Evolutionary conservation across 1,284 basidiomycete genomes (phyloP), one percentile per base, ranked within the genome.

Genomic region (Bjerkandera adusta): DNA sequence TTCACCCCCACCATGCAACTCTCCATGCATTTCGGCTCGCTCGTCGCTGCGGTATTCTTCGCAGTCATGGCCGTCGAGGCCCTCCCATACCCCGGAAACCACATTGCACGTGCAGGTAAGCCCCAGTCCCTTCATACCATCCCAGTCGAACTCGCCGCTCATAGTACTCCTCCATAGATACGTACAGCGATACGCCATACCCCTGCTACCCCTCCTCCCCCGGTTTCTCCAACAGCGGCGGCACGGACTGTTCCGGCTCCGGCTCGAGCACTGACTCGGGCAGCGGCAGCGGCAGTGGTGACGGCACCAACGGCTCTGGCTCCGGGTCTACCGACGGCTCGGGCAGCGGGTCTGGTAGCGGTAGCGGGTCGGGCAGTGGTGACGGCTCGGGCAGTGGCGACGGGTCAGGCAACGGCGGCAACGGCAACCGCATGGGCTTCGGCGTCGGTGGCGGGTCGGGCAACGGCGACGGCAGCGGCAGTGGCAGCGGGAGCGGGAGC

Each of bases 201-300:
- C 41, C 41, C 10, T 43, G 41, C 41, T 43, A 43, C 41, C 27
- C 41, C 8, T 8, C 5, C n/a, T 18, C 16, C 41, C 41, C 41
- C 12, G 41, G 41, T 21, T 8, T n/a, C 27, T 43, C 24, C 41
- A 20, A 25, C 41, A 34, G 16, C 15, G 26, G 16, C 41, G 16
- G 21, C 16, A 13, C 12, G 15, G 8, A 12, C 24, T 30, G 30
- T 20, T n/a, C 16, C 8, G 30, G 20, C 30, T 5, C 37, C 37
- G 30, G 12, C 39, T 16, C 21, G 12, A 25, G 27, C 41, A 22
- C 10, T 20, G 32, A 11, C 38, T 27, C 3, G 8, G 38, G 24
- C 12, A 18, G 16, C 16, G 38, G 38, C 24, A 12, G 13, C 13
- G 38, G 38, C 22, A 41, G 18, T 41, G 38, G 24, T 10, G 30